phyloP scores from a whole-genome alignment of 164 flowering plant genomes.

The Umbellularia californica region DNA sequence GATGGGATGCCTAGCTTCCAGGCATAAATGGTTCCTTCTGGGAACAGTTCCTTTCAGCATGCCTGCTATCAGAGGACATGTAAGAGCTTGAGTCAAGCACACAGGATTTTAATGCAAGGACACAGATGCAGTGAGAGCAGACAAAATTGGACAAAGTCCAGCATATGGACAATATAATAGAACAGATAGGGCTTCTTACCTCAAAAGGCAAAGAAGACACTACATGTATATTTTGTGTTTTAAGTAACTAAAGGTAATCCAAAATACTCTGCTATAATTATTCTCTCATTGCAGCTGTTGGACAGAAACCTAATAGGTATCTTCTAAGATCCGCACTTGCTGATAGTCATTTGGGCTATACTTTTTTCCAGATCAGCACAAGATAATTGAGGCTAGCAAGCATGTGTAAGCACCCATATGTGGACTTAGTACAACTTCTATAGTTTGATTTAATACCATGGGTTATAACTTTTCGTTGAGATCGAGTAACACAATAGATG shows the following conservation, averaged over 20 bases:
- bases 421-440: no score
- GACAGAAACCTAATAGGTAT: no score
- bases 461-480: no score
- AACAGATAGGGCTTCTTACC: constrained; percentile 70
- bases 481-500: no score
- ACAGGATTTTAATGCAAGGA: constrained; percentile 26
- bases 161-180: constrained; percentile 62
- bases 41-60: constrained; percentile 54
- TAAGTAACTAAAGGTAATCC: background rate
- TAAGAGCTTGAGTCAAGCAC: constrained; percentile 42
- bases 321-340: no score
- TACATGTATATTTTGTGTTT: constrained; percentile 5
- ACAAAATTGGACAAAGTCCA: constrained; percentile 45
- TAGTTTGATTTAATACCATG: no score
- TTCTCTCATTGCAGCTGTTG: background rate
- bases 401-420: no score
- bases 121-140: constrained; percentile 22
- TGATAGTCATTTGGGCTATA: no score
- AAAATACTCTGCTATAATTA: background rate
- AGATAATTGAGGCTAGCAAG: no score
- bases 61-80: constrained; percentile 27
- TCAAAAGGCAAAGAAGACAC: constrained; percentile 43
- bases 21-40: constrained; percentile 44
- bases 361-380: no score
- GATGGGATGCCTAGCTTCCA: constrained; percentile 38